Evolutionary conservation across 1,284 basidiomycete genomes (phyloP).

Genomic region (Tylopilus sp.): DNA sequence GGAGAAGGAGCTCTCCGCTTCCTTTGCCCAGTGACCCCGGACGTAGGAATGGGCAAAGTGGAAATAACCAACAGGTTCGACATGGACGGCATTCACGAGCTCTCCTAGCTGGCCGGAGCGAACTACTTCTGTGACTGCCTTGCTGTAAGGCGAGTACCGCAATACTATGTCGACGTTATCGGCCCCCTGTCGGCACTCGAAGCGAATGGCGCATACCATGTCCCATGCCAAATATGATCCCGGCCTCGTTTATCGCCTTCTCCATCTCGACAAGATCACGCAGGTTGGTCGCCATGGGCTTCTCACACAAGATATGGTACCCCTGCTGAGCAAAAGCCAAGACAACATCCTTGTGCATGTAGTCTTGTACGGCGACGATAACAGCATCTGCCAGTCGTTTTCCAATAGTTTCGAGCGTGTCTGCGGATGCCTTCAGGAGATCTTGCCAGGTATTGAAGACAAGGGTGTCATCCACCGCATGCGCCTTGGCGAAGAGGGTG

Average conservation of each 20-base stretch:
- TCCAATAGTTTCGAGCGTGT: conserved; percentile 57
- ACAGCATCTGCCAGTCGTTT: conserved; percentile 77
- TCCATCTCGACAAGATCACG: conserved; percentile 75
- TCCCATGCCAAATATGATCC: conserved; percentile 79
- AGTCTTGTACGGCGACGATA: conserved; percentile 73
- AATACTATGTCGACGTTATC: conserved; percentile 53
- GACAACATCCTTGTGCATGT: conserved; percentile 71
- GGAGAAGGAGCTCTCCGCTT: conserved; percentile 69
- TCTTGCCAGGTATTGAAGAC: conserved; percentile 73
- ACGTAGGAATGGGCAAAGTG: conserved; percentile 87
- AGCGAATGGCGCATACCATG: conserved; percentile 52
- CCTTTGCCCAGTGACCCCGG: conserved; percentile 75
- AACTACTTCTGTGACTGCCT: conserved; percentile 65
- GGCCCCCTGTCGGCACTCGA: not conserved
- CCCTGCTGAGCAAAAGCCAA: conserved; percentile 73
- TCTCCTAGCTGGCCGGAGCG: conserved; percentile 69
- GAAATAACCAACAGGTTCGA: conserved; percentile 75
- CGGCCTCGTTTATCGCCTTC: conserved; percentile 59
- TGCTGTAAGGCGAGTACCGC: conserved; percentile 80
- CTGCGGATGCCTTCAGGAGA: conserved; percentile 62
- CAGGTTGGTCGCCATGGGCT: conserved; percentile 79
- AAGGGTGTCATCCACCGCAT: conserved; percentile 59
- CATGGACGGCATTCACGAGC: conserved; percentile 73
- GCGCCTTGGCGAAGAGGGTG: conserved; percentile 49
- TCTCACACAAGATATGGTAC: conserved; percentile 86